Evolutionary conservation across 768 basidiomycete genomes (phyloP), one percentile per base, ranked within the genome.

Genomic region (Hypsizygus marmoreus): DNA sequence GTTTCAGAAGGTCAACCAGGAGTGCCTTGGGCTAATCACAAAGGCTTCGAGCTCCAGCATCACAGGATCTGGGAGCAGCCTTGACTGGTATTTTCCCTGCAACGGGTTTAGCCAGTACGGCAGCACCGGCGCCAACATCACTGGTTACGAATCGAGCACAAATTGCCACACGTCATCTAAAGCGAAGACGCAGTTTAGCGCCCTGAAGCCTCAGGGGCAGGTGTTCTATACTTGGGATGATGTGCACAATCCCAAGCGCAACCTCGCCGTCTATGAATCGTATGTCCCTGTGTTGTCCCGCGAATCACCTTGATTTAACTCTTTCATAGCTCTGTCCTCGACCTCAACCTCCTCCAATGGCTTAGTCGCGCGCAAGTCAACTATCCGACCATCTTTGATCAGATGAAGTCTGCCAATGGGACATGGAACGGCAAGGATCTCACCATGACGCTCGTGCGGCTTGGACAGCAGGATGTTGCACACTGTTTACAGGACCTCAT

Each of bases 81-180:
- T 93, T 57, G 88, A 91, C 51, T 98, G 95, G 95, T 97, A 97
- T 65, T 97, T 98, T 69, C 97, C 97, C 1, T 99, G 97, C 75
- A 98, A 99, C 60, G 69, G 95, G 34, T 87, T 76, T 71, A 77
- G 82, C 55, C 94, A 95, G 67, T 75, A 74, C 53, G 82, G 85
- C 4, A 81, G 63, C 9, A 68, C 70, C 3, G 70, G 75, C 1
- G 72, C 75, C 51, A 95, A 97, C 63, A 51, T 77, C 20, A 88
- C 89, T 1, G 78, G 73, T 25, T 93, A 93, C 57, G 81, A 80
- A 24, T 54, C 64, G 6, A 65, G 67, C 24, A 82, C 79, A 13
- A 84, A 78, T 45, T 99, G 97, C 53, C 97, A 99, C 64, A 69
- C 77, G 12, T 69, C 76, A 17, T 53, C 73, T 2, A 69, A 61